These are phyloP conservation scores for Ogataea paraovalis DNA, from an alignment of 805 yeast species.

Conservation along the genomic window DNA sequence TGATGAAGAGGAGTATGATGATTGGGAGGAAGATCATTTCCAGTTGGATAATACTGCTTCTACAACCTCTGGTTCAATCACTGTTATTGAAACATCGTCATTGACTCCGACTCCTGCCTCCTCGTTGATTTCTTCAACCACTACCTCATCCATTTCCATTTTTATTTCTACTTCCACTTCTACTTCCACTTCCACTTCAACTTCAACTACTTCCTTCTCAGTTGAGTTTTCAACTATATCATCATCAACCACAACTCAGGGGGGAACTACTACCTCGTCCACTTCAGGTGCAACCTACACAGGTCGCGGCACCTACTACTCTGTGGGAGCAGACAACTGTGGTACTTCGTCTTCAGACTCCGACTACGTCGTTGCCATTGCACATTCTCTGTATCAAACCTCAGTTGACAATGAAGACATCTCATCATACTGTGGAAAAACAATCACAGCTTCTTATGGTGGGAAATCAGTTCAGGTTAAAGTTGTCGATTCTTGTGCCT, in stretches of 20 bases:
- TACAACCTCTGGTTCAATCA: no score
- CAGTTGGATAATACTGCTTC: no score
- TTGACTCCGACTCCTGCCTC: no score
- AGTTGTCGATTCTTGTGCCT: slow-evolving; percentile 52
- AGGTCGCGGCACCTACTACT: slow-evolving; percentile 50
- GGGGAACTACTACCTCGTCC: neutral
- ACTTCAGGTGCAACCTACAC: slow-evolving; percentile 10
- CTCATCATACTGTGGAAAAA: slow-evolving; percentile 46
- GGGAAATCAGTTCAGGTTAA: slow-evolving; percentile 49
- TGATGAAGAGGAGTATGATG: neutral
- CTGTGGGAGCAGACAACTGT: slow-evolving; percentile 47
- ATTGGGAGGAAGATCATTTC: no score
- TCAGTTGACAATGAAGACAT: slow-evolving; percentile 22
- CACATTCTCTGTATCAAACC: slow-evolving; percentile 37
- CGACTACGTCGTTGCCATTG: slow-evolving; percentile 48
- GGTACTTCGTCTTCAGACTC: slow-evolving; percentile 38
- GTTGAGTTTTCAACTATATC: no score
- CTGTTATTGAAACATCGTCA: no score
- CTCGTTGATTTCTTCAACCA: neutral
- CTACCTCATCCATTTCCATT: neutral
- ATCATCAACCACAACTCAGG: no score
- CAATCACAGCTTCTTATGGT: slow-evolving; percentile 41
- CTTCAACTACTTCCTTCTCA: neutral
- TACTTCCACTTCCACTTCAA: neutral
- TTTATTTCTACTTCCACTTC: neutral